A percentile compares a stretch with the other conserved stretches of the same genome.
Evolutionary conservation across 345 rosid genomes (phyloP).

Genomic region (Conringia planisiliqua): DNA sequence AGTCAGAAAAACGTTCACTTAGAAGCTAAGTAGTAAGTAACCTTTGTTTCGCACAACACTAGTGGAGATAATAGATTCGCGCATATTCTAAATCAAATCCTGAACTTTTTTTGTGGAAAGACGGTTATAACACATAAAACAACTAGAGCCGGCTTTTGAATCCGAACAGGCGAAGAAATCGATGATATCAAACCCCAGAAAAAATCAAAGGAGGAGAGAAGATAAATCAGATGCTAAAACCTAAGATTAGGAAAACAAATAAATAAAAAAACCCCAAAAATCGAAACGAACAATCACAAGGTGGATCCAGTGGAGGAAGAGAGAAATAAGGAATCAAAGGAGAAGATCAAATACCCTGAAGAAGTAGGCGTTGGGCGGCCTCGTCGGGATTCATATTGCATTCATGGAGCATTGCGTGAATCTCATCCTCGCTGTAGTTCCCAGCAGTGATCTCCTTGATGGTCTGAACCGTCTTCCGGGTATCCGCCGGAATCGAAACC

Average conservation of each 20-base stretch:
- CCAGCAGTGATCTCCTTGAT: slow-evolving; percentile 72
- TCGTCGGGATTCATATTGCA: slow-evolving; percentile 96
- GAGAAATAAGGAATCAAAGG: slow-evolving; percentile 2
- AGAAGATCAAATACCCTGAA: slow-evolving; percentile 48
- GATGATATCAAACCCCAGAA: background rate
- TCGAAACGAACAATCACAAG: background rate
- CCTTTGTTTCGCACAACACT: slow-evolving; percentile 14
- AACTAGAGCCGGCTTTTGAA: background rate
- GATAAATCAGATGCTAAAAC: slow-evolving; percentile 33
- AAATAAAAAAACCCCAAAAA: slow-evolving; percentile 14
- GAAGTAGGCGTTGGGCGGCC: slow-evolving; percentile 65
- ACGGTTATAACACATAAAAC: background rate
- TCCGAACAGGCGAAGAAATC: background rate
- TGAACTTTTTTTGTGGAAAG: background rate
- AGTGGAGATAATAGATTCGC: slow-evolving; percentile 20
- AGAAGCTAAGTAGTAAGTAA: slow-evolving; percentile 2
- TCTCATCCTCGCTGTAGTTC: slow-evolving; percentile 86
- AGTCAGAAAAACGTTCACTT: background rate
- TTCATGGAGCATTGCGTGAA: slow-evolving; percentile 85
- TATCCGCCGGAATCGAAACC: slow-evolving; percentile 64
- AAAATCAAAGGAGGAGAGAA: background rate
- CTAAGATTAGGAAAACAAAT: background rate
- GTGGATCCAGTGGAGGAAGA: slow-evolving; percentile 24
- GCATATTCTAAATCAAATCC: slow-evolving; percentile 19
- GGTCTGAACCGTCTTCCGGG: slow-evolving; percentile 63